Evolutionary conservation across 805 yeast species (phyloP).

Genomic region (Maudiozyma bulderi): DNA sequence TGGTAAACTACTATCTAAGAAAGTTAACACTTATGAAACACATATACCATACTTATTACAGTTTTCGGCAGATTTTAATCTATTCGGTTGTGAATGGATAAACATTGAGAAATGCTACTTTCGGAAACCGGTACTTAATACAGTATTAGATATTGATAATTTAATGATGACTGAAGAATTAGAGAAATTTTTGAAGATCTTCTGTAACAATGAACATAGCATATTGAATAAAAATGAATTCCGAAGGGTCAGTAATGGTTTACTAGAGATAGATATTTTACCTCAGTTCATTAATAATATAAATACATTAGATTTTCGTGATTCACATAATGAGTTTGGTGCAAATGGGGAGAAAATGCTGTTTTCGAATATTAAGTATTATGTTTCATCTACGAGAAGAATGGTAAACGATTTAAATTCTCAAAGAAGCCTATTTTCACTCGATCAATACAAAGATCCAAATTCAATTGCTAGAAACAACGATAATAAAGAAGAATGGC

Average conservation of each 20-base stretch:
- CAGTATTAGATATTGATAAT: slow-evolving; percentile 24
- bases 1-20: slow-evolving; percentile 34
- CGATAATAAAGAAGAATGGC: slow-evolving; percentile 29
- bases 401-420: slow-evolving; percentile 49
- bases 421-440: slow-evolving; percentile 38
- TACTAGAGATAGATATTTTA: slow-evolving; percentile 62
- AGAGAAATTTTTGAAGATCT: slow-evolving; percentile 26
- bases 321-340: slow-evolving; percentile 42
- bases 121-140: slow-evolving; percentile 44
- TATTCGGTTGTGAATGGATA: slow-evolving; percentile 80
- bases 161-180: slow-evolving; percentile 27
- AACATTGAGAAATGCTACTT: slow-evolving; percentile 39
- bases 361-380: slow-evolving; percentile 10
- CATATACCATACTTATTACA: slow-evolving; percentile 74
- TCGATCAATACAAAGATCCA: slow-evolving; percentile 24
- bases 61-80: slow-evolving; percentile 71
- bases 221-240: slow-evolving; percentile 11
- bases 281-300: slow-evolving; percentile 58
- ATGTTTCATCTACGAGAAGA: slow-evolving; percentile 40
- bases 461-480: slow-evolving; percentile 21
- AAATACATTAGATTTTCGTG: slow-evolving; percentile 32
- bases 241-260: slow-evolving; percentile 50
- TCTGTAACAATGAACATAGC: slow-evolving; percentile 12
- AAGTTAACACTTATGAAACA: slow-evolving; percentile 55
- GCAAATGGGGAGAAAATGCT: slow-evolving; percentile 24